A percentile compares a stretch with the other conserved stretches of the same genome.
Conservation (phyloP, 305 asterid genomes). For the Rubia peregrina region DNA sequence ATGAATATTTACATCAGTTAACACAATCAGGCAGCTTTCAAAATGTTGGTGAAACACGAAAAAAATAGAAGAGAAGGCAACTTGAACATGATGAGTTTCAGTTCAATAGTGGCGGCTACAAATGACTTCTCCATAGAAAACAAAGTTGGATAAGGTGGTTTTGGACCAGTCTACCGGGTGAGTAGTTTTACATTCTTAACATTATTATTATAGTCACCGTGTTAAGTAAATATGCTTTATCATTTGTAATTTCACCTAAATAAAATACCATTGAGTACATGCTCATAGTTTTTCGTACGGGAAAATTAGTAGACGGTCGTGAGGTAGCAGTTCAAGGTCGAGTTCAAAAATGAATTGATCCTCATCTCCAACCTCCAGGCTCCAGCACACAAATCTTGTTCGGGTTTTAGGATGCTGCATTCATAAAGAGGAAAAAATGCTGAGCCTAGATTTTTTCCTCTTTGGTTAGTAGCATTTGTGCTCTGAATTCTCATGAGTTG, state of each 20-base stretch:
- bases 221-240: too few species aligned
- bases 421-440: conserved; percentile 23
- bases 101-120: conserved; percentile 20
- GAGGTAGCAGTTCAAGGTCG: conserved; percentile 25
- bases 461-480: conserved; percentile 13
- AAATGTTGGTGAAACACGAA: background rate
- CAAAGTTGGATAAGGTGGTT: conserved; percentile 28
- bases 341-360: conserved; percentile 27
- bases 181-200: too few species aligned
- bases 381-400: conserved; percentile 33
- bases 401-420: conserved; percentile 26
- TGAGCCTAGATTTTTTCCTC: conserved; percentile 30
- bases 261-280: too few species aligned
- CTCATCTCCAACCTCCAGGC: conserved; percentile 25
- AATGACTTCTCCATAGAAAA: conserved; percentile 18
- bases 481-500: background rate
- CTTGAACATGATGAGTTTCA: conserved; percentile 23
- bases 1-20: conserved; percentile 19
- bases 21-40: conserved; percentile 21
- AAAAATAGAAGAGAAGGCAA: conserved; percentile 18
- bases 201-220: too few species aligned
- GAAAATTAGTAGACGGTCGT: conserved; percentile 19
- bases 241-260: too few species aligned
- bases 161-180: conserved; percentile 31
- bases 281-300: background rate